Conservation (phyloP, 352 stramenopile species). For the Globisporangium echinulatum region DNA sequence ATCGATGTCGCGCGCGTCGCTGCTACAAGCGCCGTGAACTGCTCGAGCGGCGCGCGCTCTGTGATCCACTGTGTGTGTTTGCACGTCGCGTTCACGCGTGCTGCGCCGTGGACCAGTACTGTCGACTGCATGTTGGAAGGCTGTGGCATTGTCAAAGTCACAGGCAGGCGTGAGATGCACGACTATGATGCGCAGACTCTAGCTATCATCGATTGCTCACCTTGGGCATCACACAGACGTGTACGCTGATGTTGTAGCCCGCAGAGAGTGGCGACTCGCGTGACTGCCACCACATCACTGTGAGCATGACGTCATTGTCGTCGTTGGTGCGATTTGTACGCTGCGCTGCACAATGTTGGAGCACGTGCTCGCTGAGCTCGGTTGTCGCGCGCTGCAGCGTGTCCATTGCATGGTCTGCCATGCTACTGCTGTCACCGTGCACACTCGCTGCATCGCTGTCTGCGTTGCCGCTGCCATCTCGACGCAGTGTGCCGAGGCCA, state of each 20-base stretch:
- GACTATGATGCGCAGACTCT: conserved; percentile 7
- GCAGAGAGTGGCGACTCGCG: neutral
- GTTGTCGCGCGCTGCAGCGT: conserved; percentile 15
- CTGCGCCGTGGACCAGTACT: conserved; percentile 45
- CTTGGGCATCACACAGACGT: conserved; percentile 48
- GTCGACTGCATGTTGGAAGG: conserved; percentile 29
- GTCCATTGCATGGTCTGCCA: neutral
- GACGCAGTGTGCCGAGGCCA: conserved; percentile 8
- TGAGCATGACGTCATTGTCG: conserved; percentile 48
- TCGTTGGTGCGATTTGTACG: neutral
- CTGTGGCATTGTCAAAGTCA: neutral
- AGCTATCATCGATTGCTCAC: neutral
- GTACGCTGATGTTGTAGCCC: conserved; percentile 32
- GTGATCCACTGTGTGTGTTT: conserved; percentile 76
- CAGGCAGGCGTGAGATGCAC: neutral
- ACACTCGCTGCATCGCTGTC: neutral
- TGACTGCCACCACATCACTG: conserved; percentile 48
- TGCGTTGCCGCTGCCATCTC: conserved; percentile 2
- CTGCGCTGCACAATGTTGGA: conserved; percentile 6
- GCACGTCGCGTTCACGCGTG: conserved; percentile 32
- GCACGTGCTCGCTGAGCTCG: conserved; percentile 1
- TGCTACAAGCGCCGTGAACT: conserved; percentile 18
- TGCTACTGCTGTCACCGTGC: too few relatives aligned
- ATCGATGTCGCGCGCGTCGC: conserved; percentile 17
- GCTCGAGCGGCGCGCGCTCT: conserved; percentile 44